phyloP scores from a whole-genome alignment of 306 rosid species.

The Gynostemma pentaphyllum region DNA sequence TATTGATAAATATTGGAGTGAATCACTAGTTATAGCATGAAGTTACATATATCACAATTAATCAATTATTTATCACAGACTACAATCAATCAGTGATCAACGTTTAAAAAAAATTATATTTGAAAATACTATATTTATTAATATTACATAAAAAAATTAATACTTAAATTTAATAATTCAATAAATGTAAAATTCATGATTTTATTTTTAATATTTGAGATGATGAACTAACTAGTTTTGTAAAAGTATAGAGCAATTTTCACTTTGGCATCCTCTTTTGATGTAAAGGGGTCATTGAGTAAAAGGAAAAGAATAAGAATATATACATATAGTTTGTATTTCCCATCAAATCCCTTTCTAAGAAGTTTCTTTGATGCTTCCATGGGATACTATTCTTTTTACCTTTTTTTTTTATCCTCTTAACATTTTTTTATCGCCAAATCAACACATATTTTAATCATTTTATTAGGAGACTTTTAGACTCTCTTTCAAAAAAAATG shows the following conservation, averaged over 20 bases:
- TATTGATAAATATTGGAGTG: too few relatives aligned
- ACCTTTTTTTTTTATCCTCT: neutral
- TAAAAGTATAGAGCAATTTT: neutral
- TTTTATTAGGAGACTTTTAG: too few relatives aligned
- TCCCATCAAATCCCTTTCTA: neutral
- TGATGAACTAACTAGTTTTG: neutral
- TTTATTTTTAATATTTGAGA: neutral
- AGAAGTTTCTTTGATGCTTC: neutral
- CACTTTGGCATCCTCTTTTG: conserved; percentile 3
- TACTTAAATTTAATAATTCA: too few relatives aligned
- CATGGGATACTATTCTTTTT: neutral
- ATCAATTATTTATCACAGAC: too few relatives aligned
- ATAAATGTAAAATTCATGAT: neutral
- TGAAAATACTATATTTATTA: too few relatives aligned
- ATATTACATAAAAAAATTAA: too few relatives aligned
- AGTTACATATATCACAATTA: too few relatives aligned
- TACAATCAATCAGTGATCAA: too few relatives aligned
- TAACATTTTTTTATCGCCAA: neutral
- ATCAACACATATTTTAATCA: neutral
- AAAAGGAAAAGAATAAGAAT: neutral
- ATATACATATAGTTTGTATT: neutral
- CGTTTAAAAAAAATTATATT: too few relatives aligned
- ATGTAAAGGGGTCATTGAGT: neutral
- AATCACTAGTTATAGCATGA: too few relatives aligned
- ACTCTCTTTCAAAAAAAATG: too few relatives aligned